Base-by-base conservation (phyloP, 1,284 basidiomycete genomes). In the Veloboletus limbatus region DNA sequence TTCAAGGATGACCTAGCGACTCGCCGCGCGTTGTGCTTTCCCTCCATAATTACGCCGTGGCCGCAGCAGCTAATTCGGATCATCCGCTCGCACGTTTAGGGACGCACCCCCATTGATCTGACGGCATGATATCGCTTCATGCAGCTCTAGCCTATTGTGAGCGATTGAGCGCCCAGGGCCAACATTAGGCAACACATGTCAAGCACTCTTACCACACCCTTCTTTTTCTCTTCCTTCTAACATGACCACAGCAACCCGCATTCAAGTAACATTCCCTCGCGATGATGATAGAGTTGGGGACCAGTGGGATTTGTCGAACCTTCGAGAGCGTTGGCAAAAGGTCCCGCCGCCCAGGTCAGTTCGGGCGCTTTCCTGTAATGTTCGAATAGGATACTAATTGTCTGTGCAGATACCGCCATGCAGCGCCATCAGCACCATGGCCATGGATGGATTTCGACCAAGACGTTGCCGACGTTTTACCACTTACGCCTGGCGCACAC, bases 381-480 rank as follows among this genome's bases (percentile, higher is more conserved):
- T 10, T 5, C 4, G 18, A 25, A 5, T 8, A 20, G 17, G 25
- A 13, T 11, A 14, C 22, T 20, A 9, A 32, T 16, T 13, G n/a
- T 34, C n/a, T 35, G 6, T 27, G 4, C 22, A 64, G 62, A 46
- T 66, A 68, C 35, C 65, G 66, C 6, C 67, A 70, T 38, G 66
- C 67, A n/a, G 51, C 57, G 6, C 69, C 66, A 2, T 69, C 67
- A 2, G 69, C 60, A 13, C 69, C 66, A 28, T 68, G 66, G 69
- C 66, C 69, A 30, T 68, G 67, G 69, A 65, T 68, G 51, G 56
- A 70, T 47, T 60, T 70, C 24, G 40, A 53, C 24, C 35, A 49
- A 18, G 62, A 65, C 16, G 34, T 33, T 0, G 40, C 52, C 8
- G 21, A 46, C 3, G 57, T 67, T 3, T 26, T 7, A 2, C 46